A percentile compares a stretch with the other conserved stretches of the same genome.
These are phyloP conservation scores for Themeda triandra DNA, from an alignment of 176 grass and related monocot genomes.

Conservation along the genomic window DNA sequence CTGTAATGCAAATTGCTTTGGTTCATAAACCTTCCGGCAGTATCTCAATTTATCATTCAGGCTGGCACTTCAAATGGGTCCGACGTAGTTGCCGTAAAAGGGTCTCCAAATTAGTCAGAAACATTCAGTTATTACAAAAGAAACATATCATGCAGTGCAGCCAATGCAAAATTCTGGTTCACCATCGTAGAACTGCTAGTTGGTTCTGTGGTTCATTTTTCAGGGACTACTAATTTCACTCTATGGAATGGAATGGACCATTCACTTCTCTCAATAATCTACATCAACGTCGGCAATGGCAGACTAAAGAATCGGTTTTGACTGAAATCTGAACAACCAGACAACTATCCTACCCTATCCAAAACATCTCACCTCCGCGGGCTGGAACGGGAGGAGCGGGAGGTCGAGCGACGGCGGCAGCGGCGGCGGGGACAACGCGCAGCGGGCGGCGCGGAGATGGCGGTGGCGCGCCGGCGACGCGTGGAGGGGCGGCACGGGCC, in stretches of 20 bases:
- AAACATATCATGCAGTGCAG: background rate
- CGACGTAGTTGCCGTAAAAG: too few species aligned
- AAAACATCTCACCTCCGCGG: slow-evolving; percentile 53
- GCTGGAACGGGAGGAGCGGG: slow-evolving; percentile 77
- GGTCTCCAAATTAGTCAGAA: background rate
- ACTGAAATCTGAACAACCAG: background rate
- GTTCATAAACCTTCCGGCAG: background rate
- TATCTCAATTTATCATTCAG: background rate
- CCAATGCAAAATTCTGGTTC: background rate
- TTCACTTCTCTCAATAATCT: background rate
- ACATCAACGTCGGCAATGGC: background rate
- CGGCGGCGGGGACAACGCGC: slow-evolving; percentile 16
- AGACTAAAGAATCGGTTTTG: background rate
- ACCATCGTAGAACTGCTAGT: too few species aligned
- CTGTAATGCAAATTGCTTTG: background rate
- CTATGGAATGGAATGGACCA: background rate
- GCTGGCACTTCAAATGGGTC: background rate
- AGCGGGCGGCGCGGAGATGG: slow-evolving; percentile 11
- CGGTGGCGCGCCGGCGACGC: background rate
- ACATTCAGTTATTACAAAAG: background rate
- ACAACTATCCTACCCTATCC: background rate
- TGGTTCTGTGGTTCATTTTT: background rate
- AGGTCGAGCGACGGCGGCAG: slow-evolving; percentile 55
- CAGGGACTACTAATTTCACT: background rate
- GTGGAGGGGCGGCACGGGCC: background rate